phyloP scores from a whole-genome alignment of 2,329 filamentous ascomycete genomes.

The Diaporthe sp. region DNA sequence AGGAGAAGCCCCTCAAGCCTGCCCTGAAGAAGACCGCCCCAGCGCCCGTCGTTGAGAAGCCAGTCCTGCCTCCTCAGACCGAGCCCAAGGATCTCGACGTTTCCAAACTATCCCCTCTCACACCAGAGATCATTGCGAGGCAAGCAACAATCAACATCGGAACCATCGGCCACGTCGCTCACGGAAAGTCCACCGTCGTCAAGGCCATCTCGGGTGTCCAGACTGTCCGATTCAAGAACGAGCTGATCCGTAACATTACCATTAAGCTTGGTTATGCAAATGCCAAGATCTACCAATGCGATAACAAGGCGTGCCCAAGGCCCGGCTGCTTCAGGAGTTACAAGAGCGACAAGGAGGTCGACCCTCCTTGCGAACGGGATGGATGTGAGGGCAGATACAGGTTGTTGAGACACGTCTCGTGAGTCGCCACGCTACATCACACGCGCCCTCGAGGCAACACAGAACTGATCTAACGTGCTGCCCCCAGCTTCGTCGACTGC shows the following conservation, averaged over 20 bases:
- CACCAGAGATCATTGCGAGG: constrained; percentile 95
- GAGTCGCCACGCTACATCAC: constrained; percentile 57
- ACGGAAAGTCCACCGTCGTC: constrained; percentile 98
- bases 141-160: constrained; percentile 99
- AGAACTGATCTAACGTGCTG: constrained; percentile 45
- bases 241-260: constrained; percentile 98
- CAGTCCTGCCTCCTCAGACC: constrained; percentile 84
- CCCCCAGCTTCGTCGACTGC: constrained; percentile 90
- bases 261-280: constrained; percentile 99
- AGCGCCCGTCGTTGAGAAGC: constrained; percentile 67
- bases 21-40: constrained; percentile 84
- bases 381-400: constrained; percentile 91
- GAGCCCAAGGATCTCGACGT: constrained; percentile 92
- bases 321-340: constrained; percentile 97
- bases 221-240: constrained; percentile 99
- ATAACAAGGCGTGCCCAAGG: constrained; percentile 89
- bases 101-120: constrained; percentile 83
- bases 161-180: constrained; percentile 97
- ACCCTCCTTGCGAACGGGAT: constrained; percentile 94
- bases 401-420: constrained; percentile 92
- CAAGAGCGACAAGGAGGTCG: constrained; percentile 99
- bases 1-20: constrained; percentile 83
- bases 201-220: constrained; percentile 99
- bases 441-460: constrained; percentile 14
- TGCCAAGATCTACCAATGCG: constrained; percentile 99